These are phyloP conservation scores for Cryphonectria nitschkei DNA, from an alignment of 2,329 filamentous ascomycete genomes.

Conservation along the genomic window DNA sequence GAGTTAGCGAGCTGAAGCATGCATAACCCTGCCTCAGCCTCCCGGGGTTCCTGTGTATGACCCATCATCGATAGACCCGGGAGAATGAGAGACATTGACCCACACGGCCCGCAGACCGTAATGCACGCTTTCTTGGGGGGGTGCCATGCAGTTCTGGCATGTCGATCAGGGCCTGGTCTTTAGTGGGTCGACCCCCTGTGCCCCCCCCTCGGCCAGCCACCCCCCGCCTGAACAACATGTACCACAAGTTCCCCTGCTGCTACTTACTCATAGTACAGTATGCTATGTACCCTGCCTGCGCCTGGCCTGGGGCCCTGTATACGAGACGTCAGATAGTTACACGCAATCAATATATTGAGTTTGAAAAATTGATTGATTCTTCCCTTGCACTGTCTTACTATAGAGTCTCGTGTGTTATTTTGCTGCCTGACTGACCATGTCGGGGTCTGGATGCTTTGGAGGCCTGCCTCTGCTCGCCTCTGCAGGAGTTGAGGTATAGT, in stretches of 20 bases:
- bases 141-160: slow-evolving; percentile 2
- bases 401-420: background rate
- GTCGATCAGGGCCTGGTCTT: slow-evolving; percentile 3
- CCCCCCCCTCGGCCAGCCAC: background rate
- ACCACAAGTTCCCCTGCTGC: too few relatives aligned
- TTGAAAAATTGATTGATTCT: background rate
- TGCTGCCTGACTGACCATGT: background rate
- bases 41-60: background rate
- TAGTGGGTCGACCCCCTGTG: background rate
- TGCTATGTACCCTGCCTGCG: background rate
- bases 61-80: background rate
- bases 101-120: slow-evolving; percentile 2
- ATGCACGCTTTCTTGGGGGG: background rate
- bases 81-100: slow-evolving; percentile 1
- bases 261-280: too few relatives aligned
- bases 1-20: background rate
- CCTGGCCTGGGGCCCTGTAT: background rate
- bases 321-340: background rate
- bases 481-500: background rate
- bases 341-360: background rate
- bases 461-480: background rate
- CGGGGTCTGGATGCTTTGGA: background rate
- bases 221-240: background rate
- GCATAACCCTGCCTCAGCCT: background rate
- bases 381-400: background rate